Conservation (phyloP, 371 early-diverging fungal genomes). For the Lichtheimia hyalospora region DNA sequence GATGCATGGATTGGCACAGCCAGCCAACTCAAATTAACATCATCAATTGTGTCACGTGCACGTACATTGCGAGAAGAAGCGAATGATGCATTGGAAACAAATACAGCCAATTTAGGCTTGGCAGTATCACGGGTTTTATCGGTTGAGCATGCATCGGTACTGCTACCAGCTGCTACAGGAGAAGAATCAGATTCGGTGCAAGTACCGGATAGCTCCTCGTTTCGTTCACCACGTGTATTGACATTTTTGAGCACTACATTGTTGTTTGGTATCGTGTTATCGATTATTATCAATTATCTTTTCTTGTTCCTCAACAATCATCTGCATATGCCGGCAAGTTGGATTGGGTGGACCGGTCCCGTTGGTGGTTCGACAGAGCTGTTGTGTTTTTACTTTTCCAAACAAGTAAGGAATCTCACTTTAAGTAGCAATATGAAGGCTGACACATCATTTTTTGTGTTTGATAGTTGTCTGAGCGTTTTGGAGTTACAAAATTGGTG, state of each 20-base stretch:
- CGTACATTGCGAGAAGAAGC: slow-evolving; percentile 35
- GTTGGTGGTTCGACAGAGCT: slow-evolving; percentile 38
- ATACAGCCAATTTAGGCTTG: slow-evolving; percentile 33
- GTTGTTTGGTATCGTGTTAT: slow-evolving; percentile 30
- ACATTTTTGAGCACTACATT: slow-evolving; percentile 28
- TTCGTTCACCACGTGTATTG: slow-evolving; percentile 15
- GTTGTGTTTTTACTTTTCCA: slow-evolving; percentile 32
- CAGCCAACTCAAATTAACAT: slow-evolving; percentile 17
- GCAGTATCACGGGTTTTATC: slow-evolving; percentile 37
- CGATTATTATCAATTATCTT: slow-evolving; percentile 42
- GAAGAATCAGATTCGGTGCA: slow-evolving; percentile 3
- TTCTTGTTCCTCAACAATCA: slow-evolving; percentile 30
- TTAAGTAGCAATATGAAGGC: not conserved
- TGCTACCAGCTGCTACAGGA: not conserved
- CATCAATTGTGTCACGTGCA: not conserved
- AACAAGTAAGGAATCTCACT: slow-evolving; percentile 17
- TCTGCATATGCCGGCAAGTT: slow-evolving; percentile 26
- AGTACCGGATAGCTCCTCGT: not conserved
- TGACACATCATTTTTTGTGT: too few species aligned
- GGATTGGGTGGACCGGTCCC: slow-evolving; percentile 44
- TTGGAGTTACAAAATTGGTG: slow-evolving; percentile 44
- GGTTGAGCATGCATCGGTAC: slow-evolving; percentile 26
- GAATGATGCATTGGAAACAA: slow-evolving; percentile 29
- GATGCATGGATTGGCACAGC: not conserved
- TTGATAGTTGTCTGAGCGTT: slow-evolving; percentile 34